Percentiles rank a stretch among this genome's conserved stretches.
Evolutionary conservation across 352 stramenopile species (phyloP).

Genomic region (Globisporangium echinulatum): DNA sequence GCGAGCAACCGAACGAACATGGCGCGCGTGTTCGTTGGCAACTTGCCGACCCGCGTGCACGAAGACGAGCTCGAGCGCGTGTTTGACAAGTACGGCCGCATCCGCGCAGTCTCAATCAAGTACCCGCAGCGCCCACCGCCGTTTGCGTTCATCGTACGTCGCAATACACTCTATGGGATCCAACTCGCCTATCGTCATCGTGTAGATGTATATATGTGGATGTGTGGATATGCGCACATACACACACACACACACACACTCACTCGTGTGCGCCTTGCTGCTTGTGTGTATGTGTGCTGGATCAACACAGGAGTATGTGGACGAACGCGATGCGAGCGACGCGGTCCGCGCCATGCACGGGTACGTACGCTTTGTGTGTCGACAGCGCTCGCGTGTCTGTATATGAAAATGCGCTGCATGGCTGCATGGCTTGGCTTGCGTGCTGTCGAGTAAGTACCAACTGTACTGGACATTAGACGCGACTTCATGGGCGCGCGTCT

Average conservation of each 20-base stretch:
- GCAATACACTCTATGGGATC: background rate
- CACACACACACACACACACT: background rate
- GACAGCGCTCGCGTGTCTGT: background rate
- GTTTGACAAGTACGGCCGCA: constrained; percentile 47
- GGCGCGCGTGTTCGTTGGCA: constrained; percentile 52
- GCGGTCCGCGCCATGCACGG: constrained; percentile 54
- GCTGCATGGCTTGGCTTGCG: no score
- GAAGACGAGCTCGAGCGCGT: constrained; percentile 50
- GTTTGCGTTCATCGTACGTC: constrained; percentile 59
- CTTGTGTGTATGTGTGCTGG: background rate
- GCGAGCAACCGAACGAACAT: constrained; percentile 2
- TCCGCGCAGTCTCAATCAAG: constrained; percentile 43
- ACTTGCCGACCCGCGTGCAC: constrained; percentile 45
- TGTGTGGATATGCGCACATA: background rate
- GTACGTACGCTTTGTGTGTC: constrained; percentile 10
- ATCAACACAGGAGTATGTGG: constrained; percentile 44
- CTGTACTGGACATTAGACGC: background rate
- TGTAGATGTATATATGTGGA: no score
- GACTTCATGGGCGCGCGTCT: constrained; percentile 28
- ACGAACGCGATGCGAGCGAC: constrained; percentile 44
- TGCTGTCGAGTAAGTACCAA: no score
- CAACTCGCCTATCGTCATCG: background rate
- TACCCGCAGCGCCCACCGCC: constrained; percentile 34
- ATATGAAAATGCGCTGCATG: no score
- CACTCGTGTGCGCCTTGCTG: no score